phyloP scores from a whole-genome alignment of 2,329 filamentous ascomycete genomes.

The Colletotrichum sp. region DNA sequence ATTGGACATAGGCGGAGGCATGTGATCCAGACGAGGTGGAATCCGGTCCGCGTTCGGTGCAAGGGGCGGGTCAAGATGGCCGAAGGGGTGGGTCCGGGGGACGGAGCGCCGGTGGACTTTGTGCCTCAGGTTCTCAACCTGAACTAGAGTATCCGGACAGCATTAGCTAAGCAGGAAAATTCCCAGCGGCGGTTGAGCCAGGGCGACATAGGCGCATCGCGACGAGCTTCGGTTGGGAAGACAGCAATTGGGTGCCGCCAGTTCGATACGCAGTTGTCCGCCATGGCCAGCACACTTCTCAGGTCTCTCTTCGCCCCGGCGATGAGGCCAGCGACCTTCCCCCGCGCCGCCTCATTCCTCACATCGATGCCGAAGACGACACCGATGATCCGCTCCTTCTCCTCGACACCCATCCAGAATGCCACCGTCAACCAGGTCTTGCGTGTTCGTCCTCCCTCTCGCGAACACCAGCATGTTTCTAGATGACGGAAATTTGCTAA shows the following conservation, averaged over 20 bases:
- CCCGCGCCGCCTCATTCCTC: slow-evolving; percentile 17
- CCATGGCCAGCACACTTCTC: slow-evolving; percentile 39
- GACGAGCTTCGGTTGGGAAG: not conserved
- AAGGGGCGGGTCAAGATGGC: not conserved
- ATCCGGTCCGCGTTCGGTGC: slow-evolving; percentile 1
- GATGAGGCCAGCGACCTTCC: slow-evolving; percentile 25
- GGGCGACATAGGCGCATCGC: not conserved
- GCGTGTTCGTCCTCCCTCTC: slow-evolving; percentile 43
- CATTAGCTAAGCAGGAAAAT: slow-evolving; percentile 15
- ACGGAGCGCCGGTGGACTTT: not conserved
- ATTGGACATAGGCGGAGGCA: slow-evolving; percentile 1
- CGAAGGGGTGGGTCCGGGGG: slow-evolving; percentile 14
- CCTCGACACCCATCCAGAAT: slow-evolving; percentile 58
- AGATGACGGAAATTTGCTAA: not conserved
- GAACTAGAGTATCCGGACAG: not conserved
- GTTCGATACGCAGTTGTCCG: not conserved
- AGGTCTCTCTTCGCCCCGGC: slow-evolving; percentile 36
- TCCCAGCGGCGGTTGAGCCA: not conserved
- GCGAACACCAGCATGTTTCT: not conserved
- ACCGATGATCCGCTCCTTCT: slow-evolving; percentile 51
- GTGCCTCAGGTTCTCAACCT: not conserved
- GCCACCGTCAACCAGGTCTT: slow-evolving; percentile 79
- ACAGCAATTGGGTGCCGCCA: slow-evolving; percentile 4
- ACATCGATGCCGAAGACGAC: slow-evolving; percentile 15
- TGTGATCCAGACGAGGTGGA: slow-evolving; percentile 1